Evolutionary conservation across 345 rosid species (phyloP).

Genomic region (Jatropha curcas): DNA sequence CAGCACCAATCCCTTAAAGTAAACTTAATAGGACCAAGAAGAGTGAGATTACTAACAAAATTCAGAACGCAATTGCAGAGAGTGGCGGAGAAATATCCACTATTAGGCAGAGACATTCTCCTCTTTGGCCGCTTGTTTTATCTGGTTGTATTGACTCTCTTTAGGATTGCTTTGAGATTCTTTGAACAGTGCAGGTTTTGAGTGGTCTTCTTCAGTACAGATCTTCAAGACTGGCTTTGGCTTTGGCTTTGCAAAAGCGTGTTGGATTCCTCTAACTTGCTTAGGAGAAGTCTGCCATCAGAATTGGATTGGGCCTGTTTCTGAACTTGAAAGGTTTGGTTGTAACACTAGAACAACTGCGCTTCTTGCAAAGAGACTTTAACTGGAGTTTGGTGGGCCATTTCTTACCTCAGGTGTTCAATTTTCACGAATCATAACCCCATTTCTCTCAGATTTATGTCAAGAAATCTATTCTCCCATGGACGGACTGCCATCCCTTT

Average conservation of each 20-base stretch:
- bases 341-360: slow-evolving; percentile 37
- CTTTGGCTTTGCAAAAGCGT: slow-evolving; percentile 45
- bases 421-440: slow-evolving; percentile 58
- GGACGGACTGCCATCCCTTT: slow-evolving; percentile 99
- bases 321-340: slow-evolving; percentile 52
- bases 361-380: slow-evolving; percentile 56
- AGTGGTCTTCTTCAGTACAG: slow-evolving; percentile 50
- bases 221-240: slow-evolving; percentile 53
- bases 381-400: slow-evolving; percentile 51
- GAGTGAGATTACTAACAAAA: background rate
- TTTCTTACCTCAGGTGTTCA: slow-evolving; percentile 42
- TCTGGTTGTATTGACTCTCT: slow-evolving; percentile 53
- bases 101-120: slow-evolving; percentile 73
- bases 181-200: slow-evolving; percentile 46
- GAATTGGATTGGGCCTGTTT: slow-evolving; percentile 69
- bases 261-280: slow-evolving; percentile 48
- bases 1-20: background rate
- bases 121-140: slow-evolving; percentile 59
- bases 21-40: background rate
- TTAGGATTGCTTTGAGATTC: slow-evolving; percentile 93
- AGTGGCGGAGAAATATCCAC: slow-evolving; percentile 41
- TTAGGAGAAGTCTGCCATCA: slow-evolving; percentile 65
- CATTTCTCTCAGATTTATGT: slow-evolving; percentile 80
- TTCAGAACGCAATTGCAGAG: background rate
- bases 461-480: slow-evolving; percentile 98